Evolutionary conservation across 768 basidiomycete genomes (phyloP).

Genomic region (Lactarius vividus): DNA sequence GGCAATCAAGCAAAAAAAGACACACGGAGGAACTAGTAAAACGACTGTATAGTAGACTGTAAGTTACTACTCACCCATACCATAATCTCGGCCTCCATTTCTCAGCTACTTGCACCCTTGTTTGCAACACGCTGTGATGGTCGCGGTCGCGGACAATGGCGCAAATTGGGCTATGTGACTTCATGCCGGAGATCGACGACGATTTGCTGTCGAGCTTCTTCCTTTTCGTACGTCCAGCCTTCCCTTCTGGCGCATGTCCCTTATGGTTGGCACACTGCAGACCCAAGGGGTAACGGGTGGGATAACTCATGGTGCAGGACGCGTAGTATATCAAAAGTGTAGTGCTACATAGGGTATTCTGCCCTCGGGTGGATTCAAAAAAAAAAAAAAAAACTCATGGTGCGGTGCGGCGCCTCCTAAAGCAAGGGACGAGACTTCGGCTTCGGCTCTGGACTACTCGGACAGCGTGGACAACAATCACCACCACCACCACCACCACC

Average conservation of each 20-base stretch:
- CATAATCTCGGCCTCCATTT: too few species aligned
- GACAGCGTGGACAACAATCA: neutral
- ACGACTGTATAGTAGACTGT: too few species aligned
- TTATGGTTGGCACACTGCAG: slow-evolving; percentile 5
- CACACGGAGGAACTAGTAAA: slow-evolving; percentile 58
- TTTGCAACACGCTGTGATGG: slow-evolving; percentile 12
- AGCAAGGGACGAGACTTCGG: neutral
- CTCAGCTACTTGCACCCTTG: too few species aligned
- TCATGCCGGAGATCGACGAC: slow-evolving; percentile 16
- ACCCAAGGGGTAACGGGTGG: neutral
- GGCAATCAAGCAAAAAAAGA: slow-evolving; percentile 91
- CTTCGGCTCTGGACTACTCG: neutral
- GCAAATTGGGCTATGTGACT: slow-evolving; percentile 26
- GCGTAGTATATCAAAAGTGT: too few species aligned
- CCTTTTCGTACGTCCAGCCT: neutral
- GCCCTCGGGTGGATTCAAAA: too few species aligned
- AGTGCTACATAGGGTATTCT: too few species aligned
- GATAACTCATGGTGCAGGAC: neutral
- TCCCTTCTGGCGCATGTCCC: neutral
- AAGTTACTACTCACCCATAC: too few species aligned
- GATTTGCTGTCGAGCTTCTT: slow-evolving; percentile 16
- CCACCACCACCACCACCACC: neutral
- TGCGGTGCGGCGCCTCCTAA: neutral
- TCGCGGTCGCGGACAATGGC: slow-evolving; percentile 21
- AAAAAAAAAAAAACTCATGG: too few species aligned